Evolutionary conservation across 352 stramenopile species (phyloP).

Genomic region (Phytopythium delawarense): DNA sequence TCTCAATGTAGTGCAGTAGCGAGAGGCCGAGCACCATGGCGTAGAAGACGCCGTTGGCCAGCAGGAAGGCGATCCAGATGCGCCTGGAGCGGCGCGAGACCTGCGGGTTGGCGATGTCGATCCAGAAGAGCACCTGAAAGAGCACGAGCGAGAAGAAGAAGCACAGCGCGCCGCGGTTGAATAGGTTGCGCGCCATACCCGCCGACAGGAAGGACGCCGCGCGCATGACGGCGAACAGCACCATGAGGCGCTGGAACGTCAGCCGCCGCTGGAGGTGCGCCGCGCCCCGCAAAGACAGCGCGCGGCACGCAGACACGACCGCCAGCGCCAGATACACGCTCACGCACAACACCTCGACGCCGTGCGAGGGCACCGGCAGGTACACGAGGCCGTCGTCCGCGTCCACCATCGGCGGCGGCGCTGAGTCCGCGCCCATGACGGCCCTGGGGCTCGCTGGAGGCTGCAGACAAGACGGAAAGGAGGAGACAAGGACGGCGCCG

Average conservation of each 20-base stretch:
- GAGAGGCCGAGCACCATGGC: constrained; percentile 53
- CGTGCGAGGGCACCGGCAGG: constrained; percentile 41
- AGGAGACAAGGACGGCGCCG: background rate
- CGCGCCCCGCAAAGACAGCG: constrained; percentile 23
- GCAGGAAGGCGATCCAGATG: constrained; percentile 71
- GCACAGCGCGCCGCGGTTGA: constrained; percentile 72
- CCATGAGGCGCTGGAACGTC: constrained; percentile 72
- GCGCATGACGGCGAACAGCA: constrained; percentile 54
- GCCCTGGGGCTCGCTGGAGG: background rate
- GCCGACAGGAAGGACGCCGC: constrained; percentile 48
- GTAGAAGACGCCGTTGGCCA: constrained; percentile 78
- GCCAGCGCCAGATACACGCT: constrained; percentile 55
- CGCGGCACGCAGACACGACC: constrained; percentile 44
- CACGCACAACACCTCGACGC: constrained; percentile 52
- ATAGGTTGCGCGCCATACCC: constrained; percentile 34
- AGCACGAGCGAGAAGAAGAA: constrained; percentile 86
- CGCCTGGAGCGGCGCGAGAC: constrained; percentile 62
- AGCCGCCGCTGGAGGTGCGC: constrained; percentile 32
- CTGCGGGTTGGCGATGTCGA: constrained; percentile 85
- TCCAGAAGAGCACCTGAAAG: constrained; percentile 84
- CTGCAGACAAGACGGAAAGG: background rate
- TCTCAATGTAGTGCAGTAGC: constrained; percentile 35
- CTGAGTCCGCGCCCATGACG: background rate
- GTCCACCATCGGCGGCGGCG: background rate
- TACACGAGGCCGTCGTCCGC: constrained; percentile 48